Evolutionary conservation across 1,284 basidiomycete species (phyloP).

Genomic region (Coniferiporia sulphurascens): DNA sequence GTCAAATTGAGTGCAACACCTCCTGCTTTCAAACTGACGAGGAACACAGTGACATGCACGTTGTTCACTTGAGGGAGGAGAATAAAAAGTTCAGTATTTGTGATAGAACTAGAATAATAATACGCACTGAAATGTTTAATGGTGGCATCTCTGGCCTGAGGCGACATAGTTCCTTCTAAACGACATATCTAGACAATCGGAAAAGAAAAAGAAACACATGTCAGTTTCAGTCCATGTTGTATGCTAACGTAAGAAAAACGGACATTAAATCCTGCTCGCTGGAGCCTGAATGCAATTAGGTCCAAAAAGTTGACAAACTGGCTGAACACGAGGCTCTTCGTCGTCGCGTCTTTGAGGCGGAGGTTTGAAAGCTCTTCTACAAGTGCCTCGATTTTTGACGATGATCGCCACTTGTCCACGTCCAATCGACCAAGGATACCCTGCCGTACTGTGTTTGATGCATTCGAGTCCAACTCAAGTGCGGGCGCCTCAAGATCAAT

Average conservation of each 20-base stretch:
- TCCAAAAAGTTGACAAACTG: slow-evolving; percentile 91
- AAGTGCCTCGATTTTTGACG: slow-evolving; percentile 95
- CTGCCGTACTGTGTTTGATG: slow-evolving; percentile 57
- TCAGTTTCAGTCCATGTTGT: no score
- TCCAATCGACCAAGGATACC: slow-evolving; percentile 92
- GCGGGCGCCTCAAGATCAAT: slow-evolving; percentile 95
- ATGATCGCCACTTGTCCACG: slow-evolving; percentile 88
- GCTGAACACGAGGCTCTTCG: slow-evolving; percentile 95
- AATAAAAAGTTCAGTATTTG: no score
- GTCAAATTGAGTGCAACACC: slow-evolving; percentile 93
- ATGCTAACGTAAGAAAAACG: slow-evolving; percentile 23
- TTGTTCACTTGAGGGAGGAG: slow-evolving; percentile 66
- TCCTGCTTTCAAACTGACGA: slow-evolving; percentile 94
- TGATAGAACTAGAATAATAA: neutral
- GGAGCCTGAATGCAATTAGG: slow-evolving; percentile 88
- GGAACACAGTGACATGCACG: slow-evolving; percentile 92
- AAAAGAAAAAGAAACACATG: neutral
- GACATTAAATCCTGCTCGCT: slow-evolving; percentile 86
- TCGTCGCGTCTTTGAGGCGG: slow-evolving; percentile 81
- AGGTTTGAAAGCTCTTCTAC: slow-evolving; percentile 90
- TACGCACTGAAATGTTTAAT: slow-evolving; percentile 88
- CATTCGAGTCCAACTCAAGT: slow-evolving; percentile 72
- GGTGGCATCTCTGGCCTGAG: slow-evolving; percentile 91
- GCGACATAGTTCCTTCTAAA: slow-evolving; percentile 95
- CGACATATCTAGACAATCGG: slow-evolving; percentile 73